Base-by-base conservation (phyloP, 495 filamentous ascomycete genomes). In the Acidomyces sp. region DNA sequence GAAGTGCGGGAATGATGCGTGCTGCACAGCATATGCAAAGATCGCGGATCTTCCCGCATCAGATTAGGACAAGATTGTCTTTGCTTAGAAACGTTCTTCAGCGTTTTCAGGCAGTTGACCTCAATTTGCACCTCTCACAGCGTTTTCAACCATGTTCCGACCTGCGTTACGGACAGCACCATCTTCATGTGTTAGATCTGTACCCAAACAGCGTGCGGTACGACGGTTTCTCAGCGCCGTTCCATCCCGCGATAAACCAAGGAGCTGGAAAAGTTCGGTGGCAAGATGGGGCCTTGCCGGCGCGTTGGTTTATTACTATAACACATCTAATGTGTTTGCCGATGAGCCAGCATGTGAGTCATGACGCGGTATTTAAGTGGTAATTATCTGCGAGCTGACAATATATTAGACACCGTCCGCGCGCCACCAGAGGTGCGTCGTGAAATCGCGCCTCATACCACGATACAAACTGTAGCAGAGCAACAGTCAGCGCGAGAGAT, bases 271-370 rank as follows among this genome's bases (percentile, higher is more conserved):
- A 70, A 82, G 72, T 51, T 69, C 73, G n/a, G 67, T 64, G 6
- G 51, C 67, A 41, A 70, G 87, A 60, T 77, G 83, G 70, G 84
- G 76, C 39, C 51, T 90, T 32, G 86, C 84, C n/a, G 64, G 59
- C 35, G 85, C 66, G 17, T 72, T 74, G n/a, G 57, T 93, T 23
- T 97, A 95, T 66, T 93, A 77, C 56, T 97, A 95, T 60, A 87
- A 85, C 62, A 95, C 85, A 28, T 86, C 77, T 57, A 71, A 71
- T 46, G 66, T 81, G 26, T 96, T 97, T 60, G 80, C 86, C 10
- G 78, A 95, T 55, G 75, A 87, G 61, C 74, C 79, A 23, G 62
- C 70, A 39, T 72, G 88, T 93, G 70, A 43, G 80, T 52, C 30
- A 16, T 30, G 30, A 21, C 16, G 15, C 29, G 34, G 40, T 34